A percentile compares a stretch with the other conserved stretches of the same genome.
phyloP scores from a whole-genome alignment of 1,284 basidiomycete species.

The Pterulicium gracile region DNA sequence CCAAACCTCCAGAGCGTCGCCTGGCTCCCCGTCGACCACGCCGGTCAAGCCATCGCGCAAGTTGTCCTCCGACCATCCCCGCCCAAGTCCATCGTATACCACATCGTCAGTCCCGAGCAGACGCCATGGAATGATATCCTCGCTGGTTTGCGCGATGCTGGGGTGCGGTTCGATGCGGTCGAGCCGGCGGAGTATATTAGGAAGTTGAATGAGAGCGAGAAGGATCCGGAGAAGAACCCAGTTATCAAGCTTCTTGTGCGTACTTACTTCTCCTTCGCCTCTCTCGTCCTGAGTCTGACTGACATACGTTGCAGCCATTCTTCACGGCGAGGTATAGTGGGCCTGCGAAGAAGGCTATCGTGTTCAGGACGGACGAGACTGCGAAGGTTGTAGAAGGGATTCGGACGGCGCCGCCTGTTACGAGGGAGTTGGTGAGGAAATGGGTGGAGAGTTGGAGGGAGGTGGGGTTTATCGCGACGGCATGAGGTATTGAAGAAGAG shows the following conservation, averaged over 20 bases:
- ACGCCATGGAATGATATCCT: conserved; percentile 34
- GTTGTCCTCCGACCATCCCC: conserved; percentile 20
- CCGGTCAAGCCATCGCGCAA: conserved; percentile 39
- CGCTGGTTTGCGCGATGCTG: conserved; percentile 25
- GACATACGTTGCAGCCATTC: conserved; percentile 16
- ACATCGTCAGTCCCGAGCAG: conserved; percentile 33
- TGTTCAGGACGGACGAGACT: conserved; percentile 16
- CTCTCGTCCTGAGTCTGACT: background rate
- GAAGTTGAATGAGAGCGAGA: conserved; percentile 26
- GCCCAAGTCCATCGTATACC: conserved; percentile 26
- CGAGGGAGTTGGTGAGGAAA: conserved; percentile 19
- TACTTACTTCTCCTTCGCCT: conserved; percentile 1
- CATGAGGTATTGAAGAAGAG: background rate
- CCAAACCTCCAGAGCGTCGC: conserved; percentile 22
- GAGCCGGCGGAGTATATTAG: conserved; percentile 36
- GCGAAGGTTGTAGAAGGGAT: conserved; percentile 17
- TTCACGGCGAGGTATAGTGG: conserved; percentile 23
- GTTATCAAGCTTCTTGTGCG: conserved; percentile 33
- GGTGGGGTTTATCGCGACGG: conserved; percentile 18
- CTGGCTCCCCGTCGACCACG: conserved; percentile 51
- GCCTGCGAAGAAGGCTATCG: conserved; percentile 12
- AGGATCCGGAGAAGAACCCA: conserved; percentile 33
- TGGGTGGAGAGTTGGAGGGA: conserved; percentile 24
- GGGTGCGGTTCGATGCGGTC: conserved; percentile 34
- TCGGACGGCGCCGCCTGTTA: conserved; percentile 16